Conservation (phyloP, 2,329 filamentous ascomycete species). For the Penicillium sp. region DNA sequence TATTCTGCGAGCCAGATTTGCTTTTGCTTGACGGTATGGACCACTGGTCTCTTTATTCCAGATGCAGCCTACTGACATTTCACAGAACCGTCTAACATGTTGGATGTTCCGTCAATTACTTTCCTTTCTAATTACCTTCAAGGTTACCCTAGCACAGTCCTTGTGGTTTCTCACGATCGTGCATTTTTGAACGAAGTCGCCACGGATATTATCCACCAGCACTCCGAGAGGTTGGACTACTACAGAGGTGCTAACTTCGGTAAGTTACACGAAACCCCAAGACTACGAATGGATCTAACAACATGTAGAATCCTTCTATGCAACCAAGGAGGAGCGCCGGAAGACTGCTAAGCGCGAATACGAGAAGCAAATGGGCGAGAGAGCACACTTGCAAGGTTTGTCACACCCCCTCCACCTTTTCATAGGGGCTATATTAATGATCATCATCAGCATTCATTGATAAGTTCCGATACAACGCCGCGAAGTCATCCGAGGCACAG, state of each 20-base stretch:
- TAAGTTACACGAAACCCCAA: slow-evolving; percentile 25
- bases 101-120: slow-evolving; percentile 99
- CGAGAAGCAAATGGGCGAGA: slow-evolving; percentile 94
- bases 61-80: slow-evolving; percentile 18
- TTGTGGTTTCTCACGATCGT: slow-evolving; percentile 98
- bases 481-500: slow-evolving; percentile 96
- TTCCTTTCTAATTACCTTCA: slow-evolving; percentile 97
- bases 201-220: slow-evolving; percentile 98
- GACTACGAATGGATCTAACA: slow-evolving; percentile 17
- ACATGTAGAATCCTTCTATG: slow-evolving; percentile 77
- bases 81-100: slow-evolving; percentile 96
- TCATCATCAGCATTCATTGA: slow-evolving; percentile 74
- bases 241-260: slow-evolving; percentile 95
- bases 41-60: background rate
- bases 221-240: slow-evolving; percentile 95
- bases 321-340: slow-evolving; percentile 91
- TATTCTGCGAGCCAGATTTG: slow-evolving; percentile 97
- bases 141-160: slow-evolving; percentile 85
- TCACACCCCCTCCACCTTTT: background rate
- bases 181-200: slow-evolving; percentile 98
- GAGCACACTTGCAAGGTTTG: slow-evolving; percentile 77
- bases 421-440: slow-evolving; percentile 6
- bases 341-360: slow-evolving; percentile 97
- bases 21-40: slow-evolving; percentile 73
- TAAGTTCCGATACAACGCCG: slow-evolving; percentile 99